These are phyloP conservation scores for Croton laevigatus DNA, from an alignment of 441 rosid genomes.

Conservation along the genomic window DNA sequence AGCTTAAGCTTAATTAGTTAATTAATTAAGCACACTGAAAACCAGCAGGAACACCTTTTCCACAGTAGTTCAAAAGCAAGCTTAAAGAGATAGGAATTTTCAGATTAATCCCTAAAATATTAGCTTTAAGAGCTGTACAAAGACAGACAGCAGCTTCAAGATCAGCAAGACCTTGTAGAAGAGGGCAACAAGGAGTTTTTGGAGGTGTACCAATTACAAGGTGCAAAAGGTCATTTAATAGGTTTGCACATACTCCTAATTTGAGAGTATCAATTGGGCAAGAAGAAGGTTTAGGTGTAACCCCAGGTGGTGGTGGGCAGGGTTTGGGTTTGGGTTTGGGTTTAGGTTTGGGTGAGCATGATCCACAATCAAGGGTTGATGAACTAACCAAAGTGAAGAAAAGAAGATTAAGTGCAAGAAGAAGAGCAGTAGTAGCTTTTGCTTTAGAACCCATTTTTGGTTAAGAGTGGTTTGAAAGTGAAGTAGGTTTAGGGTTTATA, in stretches of 20 bases:
- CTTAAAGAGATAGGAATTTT: slow-evolving; percentile 40
- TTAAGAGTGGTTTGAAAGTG: slow-evolving; percentile 7
- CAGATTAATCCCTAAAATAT: slow-evolving; percentile 36
- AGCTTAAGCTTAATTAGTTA: too few species aligned
- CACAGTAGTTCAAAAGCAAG: slow-evolving; percentile 42
- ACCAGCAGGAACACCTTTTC: slow-evolving; percentile 36
- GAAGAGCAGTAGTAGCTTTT: slow-evolving; percentile 28
- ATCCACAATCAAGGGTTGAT: slow-evolving; percentile 24
- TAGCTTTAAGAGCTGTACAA: slow-evolving; percentile 45
- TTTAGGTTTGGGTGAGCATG: slow-evolving; percentile 33
- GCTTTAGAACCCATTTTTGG: slow-evolving; percentile 35
- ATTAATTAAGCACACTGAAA: slow-evolving; percentile 35
- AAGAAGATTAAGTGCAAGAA: slow-evolving; percentile 34
- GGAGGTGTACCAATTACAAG: slow-evolving; percentile 38
- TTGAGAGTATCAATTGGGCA: slow-evolving; percentile 45
- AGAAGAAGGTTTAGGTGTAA: slow-evolving; percentile 8
- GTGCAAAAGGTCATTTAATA: slow-evolving; percentile 29
- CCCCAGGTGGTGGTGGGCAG: slow-evolving; percentile 22
- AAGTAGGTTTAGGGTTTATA: slow-evolving; percentile 21
- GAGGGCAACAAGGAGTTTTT: slow-evolving; percentile 37
- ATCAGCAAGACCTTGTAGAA: slow-evolving; percentile 37
- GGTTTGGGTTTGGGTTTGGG: slow-evolving; percentile 22
- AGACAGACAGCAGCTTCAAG: slow-evolving; percentile 50
- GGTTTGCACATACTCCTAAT: slow-evolving; percentile 40
- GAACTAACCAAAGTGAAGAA: slow-evolving; percentile 36